phyloP scores from a whole-genome alignment of 2,329 filamentous ascomycete species.

The Xylaria sp. region DNA sequence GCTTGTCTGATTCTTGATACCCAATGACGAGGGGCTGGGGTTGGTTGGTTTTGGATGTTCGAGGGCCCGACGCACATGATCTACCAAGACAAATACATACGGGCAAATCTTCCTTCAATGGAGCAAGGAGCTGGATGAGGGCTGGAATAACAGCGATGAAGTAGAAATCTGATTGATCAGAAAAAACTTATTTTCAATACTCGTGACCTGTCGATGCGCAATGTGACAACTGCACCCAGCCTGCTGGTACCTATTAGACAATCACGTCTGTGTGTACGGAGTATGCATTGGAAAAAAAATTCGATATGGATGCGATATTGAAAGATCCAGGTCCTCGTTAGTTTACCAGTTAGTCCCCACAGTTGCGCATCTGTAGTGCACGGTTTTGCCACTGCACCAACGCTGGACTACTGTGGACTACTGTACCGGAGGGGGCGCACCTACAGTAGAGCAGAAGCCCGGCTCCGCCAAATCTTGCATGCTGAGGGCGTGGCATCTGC shows the following conservation, averaged over 20 bases:
- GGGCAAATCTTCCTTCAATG: background rate
- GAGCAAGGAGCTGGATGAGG: slow-evolving; percentile 8
- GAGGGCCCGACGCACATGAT: slow-evolving; percentile 40
- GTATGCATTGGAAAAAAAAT: background rate
- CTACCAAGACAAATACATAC: background rate
- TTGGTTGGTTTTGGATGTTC: slow-evolving; percentile 37
- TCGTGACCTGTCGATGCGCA: slow-evolving; percentile 8
- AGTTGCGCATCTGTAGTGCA: slow-evolving; percentile 13
- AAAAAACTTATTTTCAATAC: slow-evolving; percentile 13
- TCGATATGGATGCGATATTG: background rate
- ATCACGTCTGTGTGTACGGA: slow-evolving; percentile 10
- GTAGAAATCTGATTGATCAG: slow-evolving; percentile 38
- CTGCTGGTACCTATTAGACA: background rate
- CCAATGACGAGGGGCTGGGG: slow-evolving; percentile 41
- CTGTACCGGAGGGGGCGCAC: slow-evolving; percentile 1
- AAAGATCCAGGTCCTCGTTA: slow-evolving; percentile 4
- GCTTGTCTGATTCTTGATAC: slow-evolving; percentile 37
- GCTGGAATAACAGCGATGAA: slow-evolving; percentile 37
- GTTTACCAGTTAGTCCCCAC: slow-evolving; percentile 22
- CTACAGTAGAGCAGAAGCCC: too few species aligned
- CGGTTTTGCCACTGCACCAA: slow-evolving; percentile 2
- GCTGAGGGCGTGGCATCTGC: slow-evolving; percentile 28
- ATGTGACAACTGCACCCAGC: slow-evolving; percentile 10
- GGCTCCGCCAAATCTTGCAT: slow-evolving; percentile 22
- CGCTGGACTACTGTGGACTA: slow-evolving; percentile 9